Percentiles rank a stretch among this genome's conserved stretches.
Conservation (phyloP, 495 filamentous ascomycete species). For the Penicillium crystallinum region DNA sequence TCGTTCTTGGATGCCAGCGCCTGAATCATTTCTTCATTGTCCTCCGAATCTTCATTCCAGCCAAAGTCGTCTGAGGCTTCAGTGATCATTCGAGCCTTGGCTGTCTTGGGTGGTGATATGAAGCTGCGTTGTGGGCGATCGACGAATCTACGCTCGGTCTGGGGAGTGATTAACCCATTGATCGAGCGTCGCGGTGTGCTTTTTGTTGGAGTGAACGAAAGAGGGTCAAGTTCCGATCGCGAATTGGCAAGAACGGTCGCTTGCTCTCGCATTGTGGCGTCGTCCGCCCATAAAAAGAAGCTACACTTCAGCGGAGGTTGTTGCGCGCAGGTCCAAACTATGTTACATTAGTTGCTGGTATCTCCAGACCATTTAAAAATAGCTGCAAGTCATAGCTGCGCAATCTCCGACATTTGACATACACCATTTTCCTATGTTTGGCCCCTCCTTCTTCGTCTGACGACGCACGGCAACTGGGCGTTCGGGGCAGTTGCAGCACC, state of each 20-base stretch:
- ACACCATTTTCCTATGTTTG: constrained; percentile 61
- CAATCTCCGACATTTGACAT: constrained; percentile 5
- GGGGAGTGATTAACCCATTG: constrained; percentile 34
- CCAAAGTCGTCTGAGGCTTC: constrained; percentile 43
- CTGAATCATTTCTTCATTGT: constrained; percentile 19
- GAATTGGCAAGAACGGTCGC: constrained; percentile 47
- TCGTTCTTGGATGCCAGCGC: constrained; percentile 10
- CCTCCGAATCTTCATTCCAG: constrained; percentile 41
- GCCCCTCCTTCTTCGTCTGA: constrained; percentile 59
- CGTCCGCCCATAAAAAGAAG: constrained; percentile 68
- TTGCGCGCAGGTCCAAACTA: constrained; percentile 63
- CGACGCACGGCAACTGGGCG: constrained; percentile 55
- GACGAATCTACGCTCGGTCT: constrained; percentile 25
- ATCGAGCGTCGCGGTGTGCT: constrained; percentile 15
- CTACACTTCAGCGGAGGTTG: constrained; percentile 47
- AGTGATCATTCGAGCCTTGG: constrained; percentile 36
- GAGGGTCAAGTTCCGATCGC: constrained; percentile 29
- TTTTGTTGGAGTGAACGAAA: constrained; percentile 12
- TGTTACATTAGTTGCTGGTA: neutral
- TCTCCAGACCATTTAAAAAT: neutral
- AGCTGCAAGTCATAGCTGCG: neutral
- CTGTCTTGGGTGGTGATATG: constrained; percentile 29
- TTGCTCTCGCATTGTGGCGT: constrained; percentile 54
- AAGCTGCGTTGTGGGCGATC: constrained; percentile 14
- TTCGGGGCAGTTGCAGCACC: constrained; percentile 63